Base-by-base conservation (phyloP, 2,329 filamentous ascomycete genomes). In the Pseudogymnoascus sp. region DNA sequence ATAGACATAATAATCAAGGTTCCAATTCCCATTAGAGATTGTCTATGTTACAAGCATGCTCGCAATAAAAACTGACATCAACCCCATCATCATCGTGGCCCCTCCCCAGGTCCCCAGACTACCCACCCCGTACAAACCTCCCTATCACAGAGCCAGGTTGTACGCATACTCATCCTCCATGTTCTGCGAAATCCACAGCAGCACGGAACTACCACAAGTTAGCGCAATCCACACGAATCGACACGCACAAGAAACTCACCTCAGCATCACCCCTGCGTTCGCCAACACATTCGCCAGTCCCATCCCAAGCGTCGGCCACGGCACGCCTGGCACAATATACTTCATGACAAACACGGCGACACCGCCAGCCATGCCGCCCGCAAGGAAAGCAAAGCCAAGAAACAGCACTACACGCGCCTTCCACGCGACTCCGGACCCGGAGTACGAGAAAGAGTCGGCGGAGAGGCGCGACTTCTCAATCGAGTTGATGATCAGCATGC, bases 131-230 rank as follows among this genome's bases (percentile, higher is more conserved):
- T 28, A 25, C 14, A 39, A 28, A n/a, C 39, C 39, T 6, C 66
- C 62, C 69, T 65, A 34, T 57, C n/a, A 87, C 67, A 89, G 78
- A 65, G 85, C 81, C 69, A 89, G 75, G 74, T 87, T 88, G 75
- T 89, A 89, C 57, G 85, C 82, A 70, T 88, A 89, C 75, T 89
- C 86, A 71, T 88, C 86, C 78, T 89, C 86, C 83, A 89, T 88
- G 71, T 89, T 89, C 79, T 89, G 86, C 76, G 83, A 86, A 63
- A 89, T 76, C 86, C 86, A 89, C 45, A 89, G 79, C 66, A 88
- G 82, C 60, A 87, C 85, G 21, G 83, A 83, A 75, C 84, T 85
- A 68, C 16, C 39, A n/a, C 7, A 1, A 16, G 23, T 64, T 43
- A 64, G 45, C 51, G 1, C 10, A 19, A 14, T 3, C 28, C 51